phyloP scores from a whole-genome alignment of 2,329 filamentous ascomycete genomes.

The Ceratocystis eucalypticola region DNA sequence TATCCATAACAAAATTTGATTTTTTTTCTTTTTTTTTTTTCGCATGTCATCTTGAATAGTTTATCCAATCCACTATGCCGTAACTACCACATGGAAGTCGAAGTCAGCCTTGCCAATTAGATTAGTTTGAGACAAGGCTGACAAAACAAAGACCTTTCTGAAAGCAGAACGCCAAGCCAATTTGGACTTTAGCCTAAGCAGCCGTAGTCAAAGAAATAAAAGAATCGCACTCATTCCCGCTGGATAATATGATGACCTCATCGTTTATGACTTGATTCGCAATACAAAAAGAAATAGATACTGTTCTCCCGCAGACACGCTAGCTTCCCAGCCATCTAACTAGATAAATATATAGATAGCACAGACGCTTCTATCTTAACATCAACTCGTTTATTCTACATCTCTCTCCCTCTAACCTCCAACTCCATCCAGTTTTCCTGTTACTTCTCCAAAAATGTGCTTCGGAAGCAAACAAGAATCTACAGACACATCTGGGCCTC shows the following conservation, averaged over 20 bases:
- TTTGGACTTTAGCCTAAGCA: background rate
- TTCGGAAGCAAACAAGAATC: slow-evolving; percentile 34
- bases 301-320: no score
- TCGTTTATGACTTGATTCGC: background rate
- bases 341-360: no score
- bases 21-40: background rate
- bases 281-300: no score
- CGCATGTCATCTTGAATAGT: no score
- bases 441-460: slow-evolving; percentile 30
- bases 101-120: background rate
- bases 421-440: background rate
- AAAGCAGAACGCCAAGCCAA: background rate
- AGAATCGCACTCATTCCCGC: background rate
- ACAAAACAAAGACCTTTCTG: background rate
- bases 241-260: background rate
- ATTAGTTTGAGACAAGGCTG: background rate
- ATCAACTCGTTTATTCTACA: no score
- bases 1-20: background rate
- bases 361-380: no score
- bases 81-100: no score
- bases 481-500: slow-evolving; percentile 25
- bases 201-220: background rate
- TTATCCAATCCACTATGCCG: no score
- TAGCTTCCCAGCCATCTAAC: no score
- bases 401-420: background rate